Base-by-base conservation (phyloP, 768 basidiomycete genomes). In the Macrolepiota dolichaula region DNA sequence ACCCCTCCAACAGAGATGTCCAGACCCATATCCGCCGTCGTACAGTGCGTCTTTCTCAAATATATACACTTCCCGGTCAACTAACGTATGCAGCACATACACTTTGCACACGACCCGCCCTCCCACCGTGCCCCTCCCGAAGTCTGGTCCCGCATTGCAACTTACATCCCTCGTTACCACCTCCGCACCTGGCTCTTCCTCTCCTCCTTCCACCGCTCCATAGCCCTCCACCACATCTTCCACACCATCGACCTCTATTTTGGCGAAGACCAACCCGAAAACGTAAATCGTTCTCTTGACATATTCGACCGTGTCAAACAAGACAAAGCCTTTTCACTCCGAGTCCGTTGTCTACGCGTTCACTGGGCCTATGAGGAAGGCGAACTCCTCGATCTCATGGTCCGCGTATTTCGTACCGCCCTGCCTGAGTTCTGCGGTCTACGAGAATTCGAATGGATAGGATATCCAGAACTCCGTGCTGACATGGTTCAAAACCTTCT, bases 331-430 rank as follows among this genome's bases (percentile, higher is more conserved):
- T 88, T 89, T 68, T 86, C 86, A 4, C 78, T 78, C 57, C 75
- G 79, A 11, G 81, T 89, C 36, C 85, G 84, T 66, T 78, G 79
- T 11, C 74, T 89, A 29, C 73, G 86, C 32, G 69, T 89, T 13
- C 87, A 89, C 68, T 88, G 87, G 86, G 81, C 85, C 9, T 86
- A 85, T 65, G 86, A 87, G 66, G 85, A 86, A 64, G 85, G 85
- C 1, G 85, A 88, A 58, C 84, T 86, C 79, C 73, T 87, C 13
- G 85, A 85, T 65, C 70, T 86, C 15, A 84, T 86, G 80, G 72
- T 77, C 24, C 76, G 85, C 81, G 82, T 87, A 49, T 86, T 88
- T 71, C 81, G 81, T 58, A 84, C 81, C 9, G 81, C 85, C 1
- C 75, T 89, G 13, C 85, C 86, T 0, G 83, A 84, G 46, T 88